Evolutionary conservation across 169 alveolate species (phyloP).

Genomic region (Eimeria praecox): DNA sequence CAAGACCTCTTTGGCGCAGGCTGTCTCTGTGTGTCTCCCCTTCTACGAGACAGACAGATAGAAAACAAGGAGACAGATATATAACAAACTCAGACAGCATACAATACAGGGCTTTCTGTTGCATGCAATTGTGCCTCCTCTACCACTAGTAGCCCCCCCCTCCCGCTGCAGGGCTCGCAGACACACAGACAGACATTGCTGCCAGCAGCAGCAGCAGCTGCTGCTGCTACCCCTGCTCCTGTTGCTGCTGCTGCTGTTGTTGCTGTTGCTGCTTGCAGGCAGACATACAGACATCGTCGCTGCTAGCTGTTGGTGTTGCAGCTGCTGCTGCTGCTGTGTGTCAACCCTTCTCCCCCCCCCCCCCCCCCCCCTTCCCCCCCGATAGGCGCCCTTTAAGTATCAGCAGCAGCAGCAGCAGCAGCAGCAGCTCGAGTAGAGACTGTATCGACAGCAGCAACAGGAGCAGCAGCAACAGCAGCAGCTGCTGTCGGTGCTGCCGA

Average conservation of each 20-base stretch:
- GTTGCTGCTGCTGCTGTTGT: background rate
- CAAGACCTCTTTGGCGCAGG: no score
- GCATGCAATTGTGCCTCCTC: no score
- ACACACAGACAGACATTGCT: no score
- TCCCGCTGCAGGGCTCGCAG: no score
- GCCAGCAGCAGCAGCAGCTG: background rate
- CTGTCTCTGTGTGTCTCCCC: no score
- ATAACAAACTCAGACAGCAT: no score
- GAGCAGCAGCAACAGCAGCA: background rate
- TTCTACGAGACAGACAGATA: no score
- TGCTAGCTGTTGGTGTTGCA: background rate
- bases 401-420: conserved; percentile 14
- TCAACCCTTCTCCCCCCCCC: background rate
- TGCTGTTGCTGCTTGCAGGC: background rate
- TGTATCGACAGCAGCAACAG: background rate
- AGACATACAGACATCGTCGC: no score
- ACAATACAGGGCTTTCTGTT: no score
- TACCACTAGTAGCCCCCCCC: no score
- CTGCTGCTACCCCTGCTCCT: background rate
- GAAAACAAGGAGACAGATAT: no score
- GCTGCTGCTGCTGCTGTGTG: background rate
- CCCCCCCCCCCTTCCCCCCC: no score
- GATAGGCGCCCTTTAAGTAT: background rate
- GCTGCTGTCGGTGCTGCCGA: background rate
- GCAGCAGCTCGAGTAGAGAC: background rate